Evolutionary conservation across 805 yeast species (phyloP), one percentile per base, ranked within the genome.

Genomic region (Kuraishia floccosa): DNA sequence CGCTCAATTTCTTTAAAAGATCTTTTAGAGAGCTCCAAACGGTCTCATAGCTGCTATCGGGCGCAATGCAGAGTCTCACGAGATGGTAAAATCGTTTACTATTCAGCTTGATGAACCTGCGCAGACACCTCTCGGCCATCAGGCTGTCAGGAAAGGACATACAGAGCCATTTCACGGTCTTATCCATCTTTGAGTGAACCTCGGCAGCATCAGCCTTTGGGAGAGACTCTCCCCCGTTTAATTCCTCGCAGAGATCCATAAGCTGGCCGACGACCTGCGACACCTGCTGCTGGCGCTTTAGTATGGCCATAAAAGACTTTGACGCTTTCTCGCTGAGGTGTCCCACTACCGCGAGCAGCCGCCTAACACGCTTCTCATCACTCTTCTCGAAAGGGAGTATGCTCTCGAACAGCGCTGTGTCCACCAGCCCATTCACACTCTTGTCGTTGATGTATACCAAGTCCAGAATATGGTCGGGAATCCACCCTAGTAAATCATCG

Each of bases 361-460:
- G 57, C 6, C 54, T 46, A 0, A 75, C 76, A 34, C 94, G 58
- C 21, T 43, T 53, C 2, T 45, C 39, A 4, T 64, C 49, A 36
- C 67, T 63, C 3, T 51, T 40, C 13, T 70, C 72, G 17, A 70
- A 54, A 0, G 93, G 82, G 8, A 81, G 46, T 1, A 85, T 43
- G 31, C 65, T 60, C 35, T 78, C 85, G 40, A 76, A 65, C 3
- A 86, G 40, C 0, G 65, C 54, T 3, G 54, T 37, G 46, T 85
- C 95, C 10, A 84, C 79, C 9, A 67, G 56, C 9, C 76, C 65
- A 34, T 77, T 83, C 30, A 83, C 76, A 7, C 62, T 58, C 31
- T 56, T 64, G 41, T 81, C 86, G 46, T 84, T 83, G 39, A 86
- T 77, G 44, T 81, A 86, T 30, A 79, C 64, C 27, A 83, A 60